Evolutionary conservation across 2,329 filamentous ascomycete species (phyloP), one percentile per base, ranked within the genome.

Genomic region (Fusarium nodosum): DNA sequence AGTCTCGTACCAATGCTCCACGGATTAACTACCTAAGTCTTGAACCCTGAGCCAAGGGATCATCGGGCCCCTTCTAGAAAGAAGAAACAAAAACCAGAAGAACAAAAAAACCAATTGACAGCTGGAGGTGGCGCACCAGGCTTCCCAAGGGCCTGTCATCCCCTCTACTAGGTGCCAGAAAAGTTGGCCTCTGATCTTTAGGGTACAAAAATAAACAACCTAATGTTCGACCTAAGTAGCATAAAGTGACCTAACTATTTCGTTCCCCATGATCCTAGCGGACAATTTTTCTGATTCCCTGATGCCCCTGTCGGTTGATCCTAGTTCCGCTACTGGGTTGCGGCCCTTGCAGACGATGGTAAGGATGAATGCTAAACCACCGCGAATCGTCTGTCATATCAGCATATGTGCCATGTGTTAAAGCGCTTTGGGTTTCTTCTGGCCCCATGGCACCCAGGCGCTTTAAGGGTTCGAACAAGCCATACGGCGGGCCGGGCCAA

Each of bases 321-420:
- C 47, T 66, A 60, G 50, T 54, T 71, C 57, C 56, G 57, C 64
- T 75, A 66, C 75, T 73, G 74, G 71, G 73, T 52, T 61, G 62
- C 38, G 71, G 72, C 73, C 73, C 73, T 75, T 75, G 73, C 73
- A 75, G 73, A 64, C 67, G 47, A 46, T 68, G 45, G 59, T 68
- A 72, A 75, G 73, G 72, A 71, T 72, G 26, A 56, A 57, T 67
- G 51, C 44, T 56, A 56, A 61, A 70, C 55, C 58, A 71, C 54
- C 48, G 41, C 67, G 51, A 67, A 71, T 68, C 26, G 64, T 56
- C 31, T 57, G 39, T 56, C 64, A 59, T 60, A 42, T 67, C 56
- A 47, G 56, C 64, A 59, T 58, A 41, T 69, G 45, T 70, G 55
- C 68, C 64, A 70, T 71, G 50, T 64, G 64, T 68, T 68, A 47